Evolutionary conservation across 345 rosid genomes (phyloP).

Genomic region (Acer yangbiense): DNA sequence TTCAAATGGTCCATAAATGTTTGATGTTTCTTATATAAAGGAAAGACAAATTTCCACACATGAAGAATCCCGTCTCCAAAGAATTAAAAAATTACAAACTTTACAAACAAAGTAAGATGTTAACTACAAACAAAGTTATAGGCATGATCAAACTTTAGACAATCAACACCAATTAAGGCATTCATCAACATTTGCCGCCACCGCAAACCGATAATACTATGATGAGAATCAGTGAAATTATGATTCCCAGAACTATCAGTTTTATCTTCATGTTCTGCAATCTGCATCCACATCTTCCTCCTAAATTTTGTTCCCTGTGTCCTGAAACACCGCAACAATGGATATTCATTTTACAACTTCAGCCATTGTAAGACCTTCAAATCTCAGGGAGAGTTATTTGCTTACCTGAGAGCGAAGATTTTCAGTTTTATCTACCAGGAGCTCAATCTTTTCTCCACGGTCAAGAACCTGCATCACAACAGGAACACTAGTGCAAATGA

Average conservation of each 20-base stretch:
- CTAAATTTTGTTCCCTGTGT: constrained; percentile 62
- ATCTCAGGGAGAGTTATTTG: background rate
- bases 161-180: background rate
- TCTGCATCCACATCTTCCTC: constrained; percentile 78
- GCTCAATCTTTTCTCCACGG: constrained; percentile 82
- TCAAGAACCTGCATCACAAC: constrained; percentile 56
- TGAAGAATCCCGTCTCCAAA: constrained; percentile 22
- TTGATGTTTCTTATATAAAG: background rate
- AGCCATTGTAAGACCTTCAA: background rate
- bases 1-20: too few species aligned
- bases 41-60: constrained; percentile 25
- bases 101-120: constrained; percentile 32
- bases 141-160: constrained; percentile 1
- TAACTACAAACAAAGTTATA: constrained; percentile 1
- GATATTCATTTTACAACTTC: background rate
- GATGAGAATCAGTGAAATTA: constrained; percentile 62
- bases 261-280: constrained; percentile 72
- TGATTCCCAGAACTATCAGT: constrained; percentile 58
- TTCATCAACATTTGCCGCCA: constrained; percentile 41
- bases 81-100: constrained; percentile 30
- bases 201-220: constrained; percentile 49
- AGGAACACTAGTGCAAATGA: background rate
- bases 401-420: constrained; percentile 75
- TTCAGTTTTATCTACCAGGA: constrained; percentile 79
- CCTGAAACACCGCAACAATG: constrained; percentile 30